Evolutionary conservation across 208 protist species (phyloP).

Genomic region (Trichomonas tenax): DNA sequence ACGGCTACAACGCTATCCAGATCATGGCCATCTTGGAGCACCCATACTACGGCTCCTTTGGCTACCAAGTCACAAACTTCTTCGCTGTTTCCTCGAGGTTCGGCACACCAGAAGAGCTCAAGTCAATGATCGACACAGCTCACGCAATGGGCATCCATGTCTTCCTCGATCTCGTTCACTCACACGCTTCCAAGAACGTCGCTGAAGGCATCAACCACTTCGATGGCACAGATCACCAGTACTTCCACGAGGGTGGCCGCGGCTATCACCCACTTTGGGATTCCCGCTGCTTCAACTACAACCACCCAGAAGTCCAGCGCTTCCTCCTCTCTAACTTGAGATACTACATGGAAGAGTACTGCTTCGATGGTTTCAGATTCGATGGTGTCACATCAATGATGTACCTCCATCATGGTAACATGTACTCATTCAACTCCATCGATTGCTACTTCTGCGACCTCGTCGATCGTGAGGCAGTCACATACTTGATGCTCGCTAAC

Average conservation of each 20-base stretch:
- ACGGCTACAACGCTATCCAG: constrained; percentile 65
- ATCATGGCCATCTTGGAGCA: constrained; percentile 67
- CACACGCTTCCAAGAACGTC: constrained; percentile 28
- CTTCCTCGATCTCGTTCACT: constrained; percentile 64
- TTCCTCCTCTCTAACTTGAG: constrained; percentile 35
- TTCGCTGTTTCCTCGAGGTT: constrained; percentile 57
- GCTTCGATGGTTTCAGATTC: constrained; percentile 73
- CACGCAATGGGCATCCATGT: constrained; percentile 53
- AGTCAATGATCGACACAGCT: constrained; percentile 57
- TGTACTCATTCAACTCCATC: constrained; percentile 32
- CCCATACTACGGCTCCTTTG: constrained; percentile 69
- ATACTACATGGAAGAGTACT: constrained; percentile 45
- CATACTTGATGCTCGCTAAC: constrained; percentile 55
- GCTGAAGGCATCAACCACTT: constrained; percentile 59
- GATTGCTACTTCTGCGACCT: constrained; percentile 55
- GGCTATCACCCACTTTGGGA: constrained; percentile 47
- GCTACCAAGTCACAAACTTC: constrained; percentile 68
- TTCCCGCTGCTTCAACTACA: constrained; percentile 64
- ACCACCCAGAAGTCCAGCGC: constrained; percentile 54
- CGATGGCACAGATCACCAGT: constrained; percentile 55
- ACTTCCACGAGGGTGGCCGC: constrained; percentile 44
- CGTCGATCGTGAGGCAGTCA: constrained; percentile 53
- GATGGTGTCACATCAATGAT: constrained; percentile 73
- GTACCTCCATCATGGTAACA: constrained; percentile 57
- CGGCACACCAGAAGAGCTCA: constrained; percentile 55